phyloP scores from a whole-genome alignment of 2,329 filamentous ascomycete genomes.

The Trichoderma gracile region DNA sequence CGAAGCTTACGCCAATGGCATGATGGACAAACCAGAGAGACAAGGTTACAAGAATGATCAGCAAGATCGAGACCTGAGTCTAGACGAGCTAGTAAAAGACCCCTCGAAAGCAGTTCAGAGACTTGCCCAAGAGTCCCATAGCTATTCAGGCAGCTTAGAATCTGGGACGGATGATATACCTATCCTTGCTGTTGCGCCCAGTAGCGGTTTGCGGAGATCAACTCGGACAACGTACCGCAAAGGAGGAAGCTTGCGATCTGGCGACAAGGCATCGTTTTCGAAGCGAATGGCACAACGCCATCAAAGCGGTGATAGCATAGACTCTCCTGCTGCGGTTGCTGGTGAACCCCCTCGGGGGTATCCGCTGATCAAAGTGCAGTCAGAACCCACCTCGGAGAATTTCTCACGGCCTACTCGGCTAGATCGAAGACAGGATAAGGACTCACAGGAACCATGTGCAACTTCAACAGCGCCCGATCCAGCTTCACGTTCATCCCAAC shows the following conservation, averaged over 20 bases:
- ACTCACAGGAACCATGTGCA: conserved; percentile 45
- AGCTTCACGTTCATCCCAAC: conserved; percentile 36
- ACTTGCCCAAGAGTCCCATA: conserved; percentile 59
- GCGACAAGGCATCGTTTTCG: conserved; percentile 72
- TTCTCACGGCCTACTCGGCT: conserved; percentile 60
- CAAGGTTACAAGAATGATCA: conserved; percentile 64
- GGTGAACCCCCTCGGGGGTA: conserved; percentile 52
- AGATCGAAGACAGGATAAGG: conserved; percentile 48
- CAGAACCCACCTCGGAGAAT: conserved; percentile 66
- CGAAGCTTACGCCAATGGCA: conserved; percentile 74
- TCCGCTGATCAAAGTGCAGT: conserved; percentile 63
- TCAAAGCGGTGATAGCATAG: conserved; percentile 55
- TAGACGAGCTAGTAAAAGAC: conserved; percentile 83
- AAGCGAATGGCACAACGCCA: conserved; percentile 67
- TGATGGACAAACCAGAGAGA: conserved; percentile 72
- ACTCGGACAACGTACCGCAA: conserved; percentile 89
- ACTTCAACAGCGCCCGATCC: neutral
- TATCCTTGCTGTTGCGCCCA: conserved; percentile 76
- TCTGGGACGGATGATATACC: conserved; percentile 70
- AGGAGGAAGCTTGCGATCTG: conserved; percentile 78
- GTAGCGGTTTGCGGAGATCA: conserved; percentile 80
- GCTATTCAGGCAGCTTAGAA: conserved; percentile 46
- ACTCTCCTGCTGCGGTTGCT: conserved; percentile 37
- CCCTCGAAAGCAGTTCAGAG: conserved; percentile 70
- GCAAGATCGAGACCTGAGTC: conserved; percentile 61